Base-by-base conservation (phyloP, 2,329 filamentous ascomycete species). In the Epichloe glyceriae region DNA sequence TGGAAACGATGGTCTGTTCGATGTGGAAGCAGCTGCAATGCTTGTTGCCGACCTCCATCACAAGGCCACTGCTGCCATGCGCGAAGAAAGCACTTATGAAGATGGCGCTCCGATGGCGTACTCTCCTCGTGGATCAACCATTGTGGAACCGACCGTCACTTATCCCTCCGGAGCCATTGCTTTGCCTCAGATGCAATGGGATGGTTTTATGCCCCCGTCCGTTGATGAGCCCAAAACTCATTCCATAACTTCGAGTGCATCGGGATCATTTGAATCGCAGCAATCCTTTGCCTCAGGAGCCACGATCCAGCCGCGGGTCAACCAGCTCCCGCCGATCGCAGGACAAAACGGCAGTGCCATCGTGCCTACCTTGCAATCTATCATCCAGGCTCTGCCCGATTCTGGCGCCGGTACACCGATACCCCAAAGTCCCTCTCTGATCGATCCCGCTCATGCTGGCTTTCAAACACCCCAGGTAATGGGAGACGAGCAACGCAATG, bases 11-110 rank as follows among this genome's bases (percentile, higher is more conserved):
- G 85, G 84, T 66, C 85, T 91, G 70, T 90, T 96, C 64, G 93
- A 96, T 67, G 86, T 96, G 63, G 91, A 98, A 76, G 89, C 91
- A 61, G 93, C 93, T 60, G 93, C 93, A 60, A 96, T 97, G 88
- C 81, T 98, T 67, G 94, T 98, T 74, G 93, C 91, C 65, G 90
- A 97, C 72, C 85, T 97, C 65, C 91, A 95, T 72, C 89, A 96
- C 74, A 96, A 96, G 75, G 90, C 77, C 62, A 91, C 90, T 42
- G 75, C 76, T 35, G 82, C 82, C 61, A 88, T 81, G 69, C 77
- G 79, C 52, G 70, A 73, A 57, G 73, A 72, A 55, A 74, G 72
- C 58, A 72, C 76, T 47, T 82, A 74, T 61, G 78, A 80, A 55
- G 70, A 74, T 55, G 73, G 68, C 64, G 70, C 76, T 34, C 78